Conservation (phyloP, 2,329 filamentous ascomycete genomes). For the Juglanconis sp. region DNA sequence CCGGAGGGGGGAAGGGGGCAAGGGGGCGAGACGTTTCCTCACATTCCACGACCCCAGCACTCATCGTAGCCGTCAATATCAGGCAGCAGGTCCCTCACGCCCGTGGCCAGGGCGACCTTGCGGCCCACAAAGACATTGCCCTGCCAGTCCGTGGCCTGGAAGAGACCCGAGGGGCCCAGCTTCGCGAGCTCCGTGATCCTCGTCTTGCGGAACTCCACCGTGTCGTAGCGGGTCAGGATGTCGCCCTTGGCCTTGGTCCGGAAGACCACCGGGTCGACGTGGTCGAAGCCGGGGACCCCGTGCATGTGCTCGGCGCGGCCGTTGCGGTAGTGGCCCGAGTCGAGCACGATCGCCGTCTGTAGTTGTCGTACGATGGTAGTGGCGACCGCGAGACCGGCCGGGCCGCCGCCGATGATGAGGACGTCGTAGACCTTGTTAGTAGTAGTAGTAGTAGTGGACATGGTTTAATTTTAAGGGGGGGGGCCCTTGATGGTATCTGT, state of each 20-base stretch:
- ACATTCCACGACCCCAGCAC: conserved; percentile 53
- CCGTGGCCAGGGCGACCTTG: conserved; percentile 55
- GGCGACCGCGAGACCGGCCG: conserved; percentile 47
- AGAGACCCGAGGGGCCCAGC: conserved; percentile 5
- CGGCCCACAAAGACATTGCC: conserved; percentile 43
- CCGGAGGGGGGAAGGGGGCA: neutral
- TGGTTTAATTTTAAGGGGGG: neutral
- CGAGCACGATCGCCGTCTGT: conserved; percentile 45
- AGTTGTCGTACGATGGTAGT: conserved; percentile 47
- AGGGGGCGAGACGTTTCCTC: conserved; percentile 20
- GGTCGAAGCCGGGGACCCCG: conserved; percentile 38
- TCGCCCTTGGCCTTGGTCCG: conserved; percentile 33
- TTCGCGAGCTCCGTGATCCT: conserved; percentile 25
- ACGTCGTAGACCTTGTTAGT: conserved; percentile 19
- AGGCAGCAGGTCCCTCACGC: conserved; percentile 48
- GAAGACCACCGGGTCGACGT: conserved; percentile 32
- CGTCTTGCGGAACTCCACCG: conserved; percentile 27
- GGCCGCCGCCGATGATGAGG: conserved; percentile 52
- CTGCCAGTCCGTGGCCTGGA: conserved; percentile 32
- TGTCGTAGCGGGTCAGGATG: conserved; percentile 31
- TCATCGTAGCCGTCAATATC: conserved; percentile 52
- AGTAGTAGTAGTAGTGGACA: neutral
- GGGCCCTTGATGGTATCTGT: neutral
- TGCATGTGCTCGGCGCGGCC: conserved; percentile 46
- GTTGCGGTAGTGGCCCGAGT: conserved; percentile 51